phyloP scores from a whole-genome alignment of 768 basidiomycete species.

The Termitomyces sp. region DNA sequence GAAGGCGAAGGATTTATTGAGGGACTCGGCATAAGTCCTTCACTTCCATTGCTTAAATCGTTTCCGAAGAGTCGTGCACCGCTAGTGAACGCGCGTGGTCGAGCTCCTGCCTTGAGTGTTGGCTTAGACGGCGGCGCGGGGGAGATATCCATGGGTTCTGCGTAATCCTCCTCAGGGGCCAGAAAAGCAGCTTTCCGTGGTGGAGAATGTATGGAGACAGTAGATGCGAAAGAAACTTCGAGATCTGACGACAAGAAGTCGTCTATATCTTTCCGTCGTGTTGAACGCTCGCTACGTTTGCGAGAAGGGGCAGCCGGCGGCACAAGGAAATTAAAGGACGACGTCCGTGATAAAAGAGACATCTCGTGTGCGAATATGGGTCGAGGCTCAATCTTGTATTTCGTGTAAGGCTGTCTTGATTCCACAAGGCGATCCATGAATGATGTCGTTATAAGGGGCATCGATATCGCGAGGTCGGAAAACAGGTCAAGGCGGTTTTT shows the following conservation, averaged over 20 bases:
- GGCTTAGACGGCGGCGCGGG: slow-evolving; percentile 44
- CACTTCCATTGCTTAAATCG: slow-evolving; percentile 56
- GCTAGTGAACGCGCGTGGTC: slow-evolving; percentile 64
- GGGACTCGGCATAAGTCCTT: slow-evolving; percentile 23
- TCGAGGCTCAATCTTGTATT: slow-evolving; percentile 34
- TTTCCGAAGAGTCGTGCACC: slow-evolving; percentile 65
- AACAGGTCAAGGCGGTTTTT: slow-evolving; percentile 4
- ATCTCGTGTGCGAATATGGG: slow-evolving; percentile 32
- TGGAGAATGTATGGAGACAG: slow-evolving; percentile 74
- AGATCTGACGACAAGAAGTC: slow-evolving; percentile 72
- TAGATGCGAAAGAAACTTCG: slow-evolving; percentile 79
- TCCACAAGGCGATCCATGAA: slow-evolving; percentile 37
- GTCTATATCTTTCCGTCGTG: slow-evolving; percentile 48
- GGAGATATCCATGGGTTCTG: slow-evolving; percentile 79
- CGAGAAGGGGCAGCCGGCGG: slow-evolving; percentile 41
- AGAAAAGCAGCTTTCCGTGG: slow-evolving; percentile 41
- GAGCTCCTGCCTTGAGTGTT: slow-evolving; percentile 24
- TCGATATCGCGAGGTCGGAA: slow-evolving; percentile 7
- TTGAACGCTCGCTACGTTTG: slow-evolving; percentile 41
- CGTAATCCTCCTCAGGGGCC: slow-evolving; percentile 40
- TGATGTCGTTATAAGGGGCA: slow-evolving; percentile 20
- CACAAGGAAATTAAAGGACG: slow-evolving; percentile 32
- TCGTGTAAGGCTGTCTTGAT: slow-evolving; percentile 36
- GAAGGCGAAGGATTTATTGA: slow-evolving; percentile 24
- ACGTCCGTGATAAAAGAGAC: slow-evolving; percentile 47